Conservation (phyloP, 1,139 yeast species). For the Pichia norvegensis region DNA sequence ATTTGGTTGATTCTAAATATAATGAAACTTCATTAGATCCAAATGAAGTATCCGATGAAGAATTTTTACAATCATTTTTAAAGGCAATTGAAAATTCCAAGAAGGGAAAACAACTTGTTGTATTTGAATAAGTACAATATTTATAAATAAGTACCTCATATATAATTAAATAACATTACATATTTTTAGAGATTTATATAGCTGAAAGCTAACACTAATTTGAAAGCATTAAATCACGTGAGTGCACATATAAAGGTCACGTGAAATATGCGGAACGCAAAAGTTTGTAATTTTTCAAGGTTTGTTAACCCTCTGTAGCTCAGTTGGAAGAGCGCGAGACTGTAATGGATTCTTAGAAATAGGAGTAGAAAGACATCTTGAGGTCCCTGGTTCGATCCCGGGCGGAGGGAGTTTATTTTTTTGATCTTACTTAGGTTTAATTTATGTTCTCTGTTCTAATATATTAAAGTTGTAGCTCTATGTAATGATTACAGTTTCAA, state of each 20-base stretch:
- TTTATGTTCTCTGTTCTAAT: not conserved
- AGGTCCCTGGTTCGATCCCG: slow-evolving; percentile 18
- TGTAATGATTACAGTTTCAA: not conserved
- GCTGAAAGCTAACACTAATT: too few relatives aligned
- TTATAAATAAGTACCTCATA: too few relatives aligned
- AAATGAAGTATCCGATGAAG: slow-evolving; percentile 37
- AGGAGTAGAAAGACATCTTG: slow-evolving; percentile 10
- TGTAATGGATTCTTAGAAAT: slow-evolving; percentile 6
- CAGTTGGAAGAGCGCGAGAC: slow-evolving; percentile 18
- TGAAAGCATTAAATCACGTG: too few relatives aligned
- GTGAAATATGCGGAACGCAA: too few relatives aligned
- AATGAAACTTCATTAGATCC: slow-evolving; percentile 38
- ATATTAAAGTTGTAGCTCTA: not conserved
- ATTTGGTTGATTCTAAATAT: slow-evolving; percentile 55
- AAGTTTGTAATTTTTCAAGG: not conserved
- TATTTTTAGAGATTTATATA: too few relatives aligned
- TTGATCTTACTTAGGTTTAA: not conserved
- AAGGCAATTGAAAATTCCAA: slow-evolving; percentile 33
- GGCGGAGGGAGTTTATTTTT: slow-evolving; percentile 11
- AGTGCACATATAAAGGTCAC: too few relatives aligned
- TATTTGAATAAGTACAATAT: slow-evolving; percentile 7
- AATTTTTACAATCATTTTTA: slow-evolving; percentile 43
- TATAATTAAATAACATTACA: too few relatives aligned
- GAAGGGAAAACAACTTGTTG: slow-evolving; percentile 26
- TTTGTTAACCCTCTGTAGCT: slow-evolving; percentile 12